These are phyloP conservation scores for Phytophthora brassicae DNA, from an alignment of 352 stramenopile species.

Conservation along the genomic window DNA sequence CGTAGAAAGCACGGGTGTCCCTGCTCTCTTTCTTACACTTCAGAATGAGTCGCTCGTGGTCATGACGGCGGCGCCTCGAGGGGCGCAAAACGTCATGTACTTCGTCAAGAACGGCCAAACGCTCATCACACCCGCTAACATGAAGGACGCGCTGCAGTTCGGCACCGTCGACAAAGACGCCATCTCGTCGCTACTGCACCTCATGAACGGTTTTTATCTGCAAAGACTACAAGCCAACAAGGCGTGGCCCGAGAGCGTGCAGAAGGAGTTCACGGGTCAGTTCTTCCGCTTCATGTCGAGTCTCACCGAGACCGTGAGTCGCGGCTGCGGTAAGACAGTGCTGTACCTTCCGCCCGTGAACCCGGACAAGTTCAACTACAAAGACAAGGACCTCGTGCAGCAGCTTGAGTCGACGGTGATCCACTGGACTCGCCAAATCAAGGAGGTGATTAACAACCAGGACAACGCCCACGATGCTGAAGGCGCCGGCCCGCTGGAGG, in stretches of 20 bases:
- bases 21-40: conserved; percentile 68
- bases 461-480: conserved; percentile 92
- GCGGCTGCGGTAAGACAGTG: conserved; percentile 91
- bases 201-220: conserved; percentile 86
- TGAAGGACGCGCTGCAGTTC: conserved; percentile 67
- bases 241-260: conserved; percentile 92
- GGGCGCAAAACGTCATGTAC: conserved; percentile 69
- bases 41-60: conserved; percentile 53
- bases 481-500: conserved; percentile 89
- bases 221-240: conserved; percentile 79
- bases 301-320: conserved; percentile 92
- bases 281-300: conserved; percentile 96
- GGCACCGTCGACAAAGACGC: conserved; percentile 78
- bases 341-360: conserved; percentile 91
- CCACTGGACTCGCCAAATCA: conserved; percentile 97
- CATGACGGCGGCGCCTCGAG: conserved; percentile 57
- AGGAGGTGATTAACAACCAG: conserved; percentile 96
- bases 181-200: conserved; percentile 77
- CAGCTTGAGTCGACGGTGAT: conserved; percentile 96
- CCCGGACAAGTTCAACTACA: conserved; percentile 82
- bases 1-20: conserved; percentile 64
- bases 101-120: conserved; percentile 89
- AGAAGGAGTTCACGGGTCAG: conserved; percentile 93
- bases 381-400: conserved; percentile 95
- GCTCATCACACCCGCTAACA: conserved; percentile 57